A percentile compares a stretch with the other conserved stretches of the same genome.
phyloP scores from a whole-genome alignment of 192 early-diverging fungal species.

The Podochytrium sp. region DNA sequence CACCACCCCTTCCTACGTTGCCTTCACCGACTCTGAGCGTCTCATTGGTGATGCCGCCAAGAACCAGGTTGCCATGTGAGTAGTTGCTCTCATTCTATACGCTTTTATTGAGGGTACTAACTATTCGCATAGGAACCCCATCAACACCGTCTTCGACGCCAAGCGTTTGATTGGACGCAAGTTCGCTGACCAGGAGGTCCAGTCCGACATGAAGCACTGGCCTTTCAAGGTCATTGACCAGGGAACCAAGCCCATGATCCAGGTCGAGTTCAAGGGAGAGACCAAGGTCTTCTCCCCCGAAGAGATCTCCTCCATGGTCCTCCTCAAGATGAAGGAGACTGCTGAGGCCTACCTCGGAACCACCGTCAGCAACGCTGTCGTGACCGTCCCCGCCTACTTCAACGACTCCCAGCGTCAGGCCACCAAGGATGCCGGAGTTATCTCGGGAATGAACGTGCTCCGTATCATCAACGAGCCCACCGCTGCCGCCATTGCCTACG shows the following conservation, averaged over 20 bases:
- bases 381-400: constrained; percentile 98
- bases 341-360: constrained; percentile 84
- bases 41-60: constrained; percentile 99
- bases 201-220: constrained; percentile 99
- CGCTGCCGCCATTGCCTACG: constrained; percentile 98
- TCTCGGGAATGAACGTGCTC: constrained; percentile 95
- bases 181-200: constrained; percentile 89
- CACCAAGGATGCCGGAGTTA: constrained; percentile 98
- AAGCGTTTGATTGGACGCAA: constrained; percentile 98
- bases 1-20: constrained; percentile 97
- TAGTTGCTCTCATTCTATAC: background rate
- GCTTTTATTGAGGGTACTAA: background rate
- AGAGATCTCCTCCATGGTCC: constrained; percentile 97
- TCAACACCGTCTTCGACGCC: constrained; percentile 98
- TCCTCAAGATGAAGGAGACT: constrained; percentile 98
- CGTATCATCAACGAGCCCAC: constrained; percentile 99
- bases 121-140: constrained; percentile 52
- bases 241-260: constrained; percentile 85
- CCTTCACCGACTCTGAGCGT: constrained; percentile 95
- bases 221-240: constrained; percentile 94
- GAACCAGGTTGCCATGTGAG: constrained; percentile 93
- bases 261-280: constrained; percentile 96
- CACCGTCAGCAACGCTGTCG: constrained; percentile 88
- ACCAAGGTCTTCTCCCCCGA: constrained; percentile 94
- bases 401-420: constrained; percentile 99